phyloP scores from a whole-genome alignment of 768 basidiomycete species.

The Sistotremastrum niveocremeum region DNA sequence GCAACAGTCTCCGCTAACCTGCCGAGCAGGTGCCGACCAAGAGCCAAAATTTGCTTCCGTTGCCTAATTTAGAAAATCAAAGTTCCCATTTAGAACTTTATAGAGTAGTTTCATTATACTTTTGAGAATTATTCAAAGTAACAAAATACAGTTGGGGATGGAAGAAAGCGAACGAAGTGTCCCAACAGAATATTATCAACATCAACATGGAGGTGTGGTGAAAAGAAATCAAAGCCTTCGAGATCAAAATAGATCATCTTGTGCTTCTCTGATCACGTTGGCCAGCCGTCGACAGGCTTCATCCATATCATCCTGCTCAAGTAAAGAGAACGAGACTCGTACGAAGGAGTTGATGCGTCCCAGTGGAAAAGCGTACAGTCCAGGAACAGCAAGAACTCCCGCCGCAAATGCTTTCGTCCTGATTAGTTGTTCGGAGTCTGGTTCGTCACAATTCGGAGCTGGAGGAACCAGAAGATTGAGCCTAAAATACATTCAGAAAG shows the following conservation, averaged over 20 bases:
- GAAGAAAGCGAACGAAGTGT: too few relatives aligned
- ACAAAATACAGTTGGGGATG: too few relatives aligned
- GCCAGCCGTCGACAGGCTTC: slow-evolving; percentile 55
- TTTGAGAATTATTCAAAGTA: too few relatives aligned
- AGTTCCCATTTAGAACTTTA: too few relatives aligned
- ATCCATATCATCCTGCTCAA: slow-evolving; percentile 53
- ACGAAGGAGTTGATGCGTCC: slow-evolving; percentile 61
- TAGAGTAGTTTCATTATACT: too few relatives aligned
- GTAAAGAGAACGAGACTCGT: slow-evolving; percentile 69
- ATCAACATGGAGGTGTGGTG: too few relatives aligned
- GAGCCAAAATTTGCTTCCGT: too few relatives aligned
- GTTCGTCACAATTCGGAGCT: slow-evolving; percentile 15
- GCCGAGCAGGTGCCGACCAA: too few relatives aligned
- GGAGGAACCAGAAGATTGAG: slow-evolving; percentile 38
- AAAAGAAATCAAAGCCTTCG: too few relatives aligned
- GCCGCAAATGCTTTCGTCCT: slow-evolving; percentile 59
- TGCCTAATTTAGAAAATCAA: too few relatives aligned
- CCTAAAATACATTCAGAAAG: slow-evolving; percentile 24
- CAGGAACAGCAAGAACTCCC: slow-evolving; percentile 85
- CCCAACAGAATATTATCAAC: too few relatives aligned
- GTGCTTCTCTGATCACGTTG: slow-evolving; percentile 21
- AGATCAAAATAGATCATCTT: background rate
- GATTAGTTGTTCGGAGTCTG: slow-evolving; percentile 65
- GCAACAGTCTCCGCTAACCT: too few relatives aligned
- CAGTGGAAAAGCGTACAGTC: slow-evolving; percentile 67